Base-by-base conservation (phyloP, 306 rosid species). In the cucumber (Cucumis sativus) region DNA sequence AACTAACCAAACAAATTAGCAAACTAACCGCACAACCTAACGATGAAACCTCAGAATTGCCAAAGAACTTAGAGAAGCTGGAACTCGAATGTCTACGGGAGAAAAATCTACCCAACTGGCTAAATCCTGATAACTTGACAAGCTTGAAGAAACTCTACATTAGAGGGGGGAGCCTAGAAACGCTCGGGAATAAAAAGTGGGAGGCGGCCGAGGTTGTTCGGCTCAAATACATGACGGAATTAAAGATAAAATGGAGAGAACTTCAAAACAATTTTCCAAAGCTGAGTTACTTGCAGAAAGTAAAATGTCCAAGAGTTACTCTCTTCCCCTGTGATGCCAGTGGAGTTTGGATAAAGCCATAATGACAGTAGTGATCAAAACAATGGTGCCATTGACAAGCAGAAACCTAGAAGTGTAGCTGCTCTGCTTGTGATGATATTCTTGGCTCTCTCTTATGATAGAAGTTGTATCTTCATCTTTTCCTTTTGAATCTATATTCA, bases 61-160 rank as follows among this genome's bases (percentile, higher is more conserved):
- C 61, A 0, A 25, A 41, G 57, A 5, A 25, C 14, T 77, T 84
- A 2, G 62, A 63, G 77, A 84, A 84, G 63, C 55, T 84, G 54
- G 85, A 79, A 8, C 68, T 84, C 6, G 49, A 54, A 62, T 74
- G 87, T 57, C 66, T 80, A 47, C 82, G 82, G 21, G 2, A 25
- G 1, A 16, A 0, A n/a, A 2, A 10, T 6, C 25, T 18, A 51
- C 87, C 84, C 3, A 1, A 0, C 14, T 80, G 87, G 87, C 25
- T 84, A 41, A 23, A 1, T 4, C 82, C 87, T 0, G 0, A 0
- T 3, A 39, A 72, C 13, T 72, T 84, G 40, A 10, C 0, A 7
- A 74, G 15, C 0, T 12, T 84, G 10, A 35, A 57, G 60, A 84
- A 78, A 56, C 82, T 84, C 60, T 84, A 78, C 52, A 77, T 84